These are phyloP conservation scores for Melanopsichium pennsylvanicum DNA, from an alignment of 1,284 basidiomycete species.

Conservation along the genomic window DNA sequence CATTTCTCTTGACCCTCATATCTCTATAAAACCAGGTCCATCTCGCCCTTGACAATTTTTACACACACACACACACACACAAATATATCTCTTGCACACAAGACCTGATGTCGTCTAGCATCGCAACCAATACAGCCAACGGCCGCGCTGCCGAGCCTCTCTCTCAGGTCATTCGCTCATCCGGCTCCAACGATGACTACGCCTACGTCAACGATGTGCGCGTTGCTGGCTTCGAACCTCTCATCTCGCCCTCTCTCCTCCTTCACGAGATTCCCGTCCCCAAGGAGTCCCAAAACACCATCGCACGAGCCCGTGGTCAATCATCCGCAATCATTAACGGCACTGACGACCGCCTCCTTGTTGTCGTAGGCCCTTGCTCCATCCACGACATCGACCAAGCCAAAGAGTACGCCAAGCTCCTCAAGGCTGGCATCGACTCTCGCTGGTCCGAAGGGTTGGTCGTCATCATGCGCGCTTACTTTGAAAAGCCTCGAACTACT, in stretches of 20 bases:
- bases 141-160: slow-evolving; percentile 40
- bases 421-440: slow-evolving; percentile 64
- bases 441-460: slow-evolving; percentile 73
- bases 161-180: slow-evolving; percentile 23
- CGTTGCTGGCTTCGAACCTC: slow-evolving; percentile 63
- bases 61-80: neutral
- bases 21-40: too few species aligned
- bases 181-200: slow-evolving; percentile 30
- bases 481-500: slow-evolving; percentile 83
- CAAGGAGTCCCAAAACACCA: slow-evolving; percentile 47
- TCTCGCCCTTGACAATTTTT: too few species aligned
- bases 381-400: slow-evolving; percentile 91
- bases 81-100: too few species aligned
- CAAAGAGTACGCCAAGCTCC: slow-evolving; percentile 79
- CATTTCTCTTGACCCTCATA: too few species aligned
- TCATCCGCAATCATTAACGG: slow-evolving; percentile 59
- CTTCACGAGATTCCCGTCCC: slow-evolving; percentile 62
- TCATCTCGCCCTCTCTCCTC: slow-evolving; percentile 60
- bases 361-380: slow-evolving; percentile 82
- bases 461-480: slow-evolving; percentile 96
- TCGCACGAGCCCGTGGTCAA: slow-evolving; percentile 55
- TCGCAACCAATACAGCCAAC: slow-evolving; percentile 46
- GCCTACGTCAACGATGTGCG: slow-evolving; percentile 59
- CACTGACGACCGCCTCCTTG: slow-evolving; percentile 63
- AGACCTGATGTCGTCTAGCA: slow-evolving; percentile 37